Conservation (phyloP, 1,284 basidiomycete species). For the Cystobasidiaceae sp. region DNA sequence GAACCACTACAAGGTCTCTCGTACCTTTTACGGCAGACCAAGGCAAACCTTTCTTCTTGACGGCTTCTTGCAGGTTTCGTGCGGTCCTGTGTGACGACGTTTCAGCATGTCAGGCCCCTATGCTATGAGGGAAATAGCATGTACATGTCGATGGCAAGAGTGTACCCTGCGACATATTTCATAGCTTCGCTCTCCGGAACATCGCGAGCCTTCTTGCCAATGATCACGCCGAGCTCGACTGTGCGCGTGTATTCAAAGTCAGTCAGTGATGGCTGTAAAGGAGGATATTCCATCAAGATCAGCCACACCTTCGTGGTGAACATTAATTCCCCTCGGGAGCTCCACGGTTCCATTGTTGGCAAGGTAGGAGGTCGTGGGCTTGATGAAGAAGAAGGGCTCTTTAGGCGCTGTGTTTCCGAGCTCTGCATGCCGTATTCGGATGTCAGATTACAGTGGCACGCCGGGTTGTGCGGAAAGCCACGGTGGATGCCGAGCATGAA, state of each 20-base stretch:
- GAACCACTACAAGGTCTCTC: neutral
- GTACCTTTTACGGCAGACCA: constrained; percentile 82
- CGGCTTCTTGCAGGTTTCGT: constrained; percentile 86
- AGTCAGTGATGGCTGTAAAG: too few relatives aligned
- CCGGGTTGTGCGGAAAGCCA: neutral
- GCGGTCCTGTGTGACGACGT: constrained; percentile 68
- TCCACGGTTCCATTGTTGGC: constrained; percentile 68
- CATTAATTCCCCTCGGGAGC: constrained; percentile 74
- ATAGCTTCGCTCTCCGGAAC: constrained; percentile 68
- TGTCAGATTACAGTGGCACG: too few relatives aligned
- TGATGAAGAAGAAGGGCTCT: constrained; percentile 98
- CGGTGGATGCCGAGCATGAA: neutral
- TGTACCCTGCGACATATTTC: constrained; percentile 80
- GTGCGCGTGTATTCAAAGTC: neutral
- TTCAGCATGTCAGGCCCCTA: constrained; percentile 27
- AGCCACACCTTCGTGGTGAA: constrained; percentile 82
- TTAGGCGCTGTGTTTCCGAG: constrained; percentile 82
- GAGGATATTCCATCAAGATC: neutral
- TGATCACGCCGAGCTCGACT: constrained; percentile 97
- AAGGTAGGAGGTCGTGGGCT: constrained; percentile 87
- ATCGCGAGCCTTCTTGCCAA: constrained; percentile 77
- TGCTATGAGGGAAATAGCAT: neutral
- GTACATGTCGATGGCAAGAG: constrained; percentile 36
- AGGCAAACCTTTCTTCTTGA: constrained; percentile 86
- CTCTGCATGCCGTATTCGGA: constrained; percentile 67